Evolutionary conservation across 495 filamentous ascomycete species (phyloP), one percentile per base, ranked within the genome.

Genomic region (Terfezia claveryi): DNA sequence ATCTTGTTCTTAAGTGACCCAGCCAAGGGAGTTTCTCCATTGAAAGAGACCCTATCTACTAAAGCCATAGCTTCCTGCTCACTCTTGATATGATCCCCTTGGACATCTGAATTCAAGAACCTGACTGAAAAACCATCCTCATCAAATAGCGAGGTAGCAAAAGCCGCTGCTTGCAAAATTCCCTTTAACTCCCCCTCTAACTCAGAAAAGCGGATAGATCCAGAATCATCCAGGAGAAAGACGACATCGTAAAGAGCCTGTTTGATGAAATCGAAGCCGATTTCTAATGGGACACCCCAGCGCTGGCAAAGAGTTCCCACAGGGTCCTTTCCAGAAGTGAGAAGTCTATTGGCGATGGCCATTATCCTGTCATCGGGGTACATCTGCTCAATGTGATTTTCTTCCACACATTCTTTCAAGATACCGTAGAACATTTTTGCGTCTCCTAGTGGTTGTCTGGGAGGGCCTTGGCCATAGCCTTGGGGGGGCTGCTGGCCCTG

Each of bases 141-240:
- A 59, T 85, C 81, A 57, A 85, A 85, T 20, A 81, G 75, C 10
- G 78, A 76, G 9, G 79, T 79, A 0, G 78, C 79, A 41, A 73
- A 77, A 10, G 80, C 76, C 23, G 82, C 77, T 10, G 74, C 72
- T 8, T 71, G 68, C 27, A 85, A 67, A 55, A 83, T 82, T 51
- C 79, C 68, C 58, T 73, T 72, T 50, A 85, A 66, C 56, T 85
- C 80, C 55, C 73, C 72, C 20, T 56, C 36, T 5, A 55, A 38
- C 60, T 82, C 76, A 60, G 81, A 77, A 53, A 83, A 81, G 49
- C 73, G 68, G 66, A 85, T 84, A 23, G 81, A 83, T 11, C 81
- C 81, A 64, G 77, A 81, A 65, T 85, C 81, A 61, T 84, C 80
- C 44, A 65, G 12, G 16, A 62, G 53, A 49, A 85, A 69, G 51